Evolutionary conservation across 495 filamentous ascomycete species (phyloP).

Genomic region (Neurospora sp.): DNA sequence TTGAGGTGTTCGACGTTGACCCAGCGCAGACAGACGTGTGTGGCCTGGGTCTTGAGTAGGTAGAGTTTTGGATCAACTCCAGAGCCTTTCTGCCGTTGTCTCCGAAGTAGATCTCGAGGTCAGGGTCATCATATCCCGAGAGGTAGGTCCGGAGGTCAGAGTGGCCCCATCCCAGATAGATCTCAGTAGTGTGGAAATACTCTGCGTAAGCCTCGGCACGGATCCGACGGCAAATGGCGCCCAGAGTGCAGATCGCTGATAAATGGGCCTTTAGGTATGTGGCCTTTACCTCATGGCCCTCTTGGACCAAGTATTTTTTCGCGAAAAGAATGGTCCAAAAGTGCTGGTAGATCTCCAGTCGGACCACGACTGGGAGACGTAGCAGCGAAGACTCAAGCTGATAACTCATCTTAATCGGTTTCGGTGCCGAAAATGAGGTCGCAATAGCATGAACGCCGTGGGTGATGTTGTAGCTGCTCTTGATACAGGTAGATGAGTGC

Average conservation of each 20-base stretch:
- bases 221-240: not conserved
- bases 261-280: not conserved
- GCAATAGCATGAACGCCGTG: too few relatives aligned
- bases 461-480: too few relatives aligned
- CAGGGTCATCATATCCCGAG: not conserved
- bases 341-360: not conserved
- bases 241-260: not conserved
- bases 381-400: not conserved
- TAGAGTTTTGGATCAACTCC: not conserved
- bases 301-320: not conserved
- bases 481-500: too few relatives aligned
- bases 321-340: not conserved
- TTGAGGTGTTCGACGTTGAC: too few relatives aligned
- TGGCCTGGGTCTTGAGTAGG: not conserved
- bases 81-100: not conserved
- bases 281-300: not conserved
- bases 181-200: not conserved
- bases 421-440: too few relatives aligned
- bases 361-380: not conserved
- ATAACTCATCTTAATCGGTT: not conserved
- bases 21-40: not conserved
- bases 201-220: not conserved
- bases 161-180: not conserved
- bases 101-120: not conserved
- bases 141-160: not conserved